Conservation (phyloP, 2,329 filamentous ascomycete species). For the Penicillium digitatum region DNA sequence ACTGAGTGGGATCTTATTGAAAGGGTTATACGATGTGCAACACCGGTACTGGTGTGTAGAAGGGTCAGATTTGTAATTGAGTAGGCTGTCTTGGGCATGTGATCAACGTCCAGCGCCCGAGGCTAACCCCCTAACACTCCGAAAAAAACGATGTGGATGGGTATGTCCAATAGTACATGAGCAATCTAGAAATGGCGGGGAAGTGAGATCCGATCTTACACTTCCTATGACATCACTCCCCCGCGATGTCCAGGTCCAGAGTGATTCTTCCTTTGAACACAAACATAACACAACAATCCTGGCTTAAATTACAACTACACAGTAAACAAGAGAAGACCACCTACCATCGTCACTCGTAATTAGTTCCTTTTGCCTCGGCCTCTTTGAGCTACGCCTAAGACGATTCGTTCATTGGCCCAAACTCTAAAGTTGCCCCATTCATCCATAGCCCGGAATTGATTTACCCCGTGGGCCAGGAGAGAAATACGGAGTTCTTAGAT, state of each 20-base stretch:
- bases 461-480: neutral
- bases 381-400: neutral
- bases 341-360: neutral
- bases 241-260: neutral
- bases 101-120: neutral
- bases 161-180: neutral
- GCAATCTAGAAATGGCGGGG: neutral
- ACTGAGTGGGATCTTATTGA: neutral
- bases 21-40: neutral
- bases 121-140: neutral
- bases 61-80: neutral
- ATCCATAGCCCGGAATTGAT: neutral
- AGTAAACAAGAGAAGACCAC: neutral
- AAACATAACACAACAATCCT: no score
- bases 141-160: no score
- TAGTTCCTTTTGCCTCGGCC: neutral
- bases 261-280: neutral
- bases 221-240: neutral
- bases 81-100: neutral
- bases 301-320: no score
- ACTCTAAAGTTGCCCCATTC: neutral
- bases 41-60: no score
- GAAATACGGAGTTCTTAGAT: no score
- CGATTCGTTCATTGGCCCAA: neutral
- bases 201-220: no score